Evolutionary conservation across 2,329 filamentous ascomycete genomes (phyloP), one percentile per base, ranked within the genome.

Genomic region (Fusarium sp.): DNA sequence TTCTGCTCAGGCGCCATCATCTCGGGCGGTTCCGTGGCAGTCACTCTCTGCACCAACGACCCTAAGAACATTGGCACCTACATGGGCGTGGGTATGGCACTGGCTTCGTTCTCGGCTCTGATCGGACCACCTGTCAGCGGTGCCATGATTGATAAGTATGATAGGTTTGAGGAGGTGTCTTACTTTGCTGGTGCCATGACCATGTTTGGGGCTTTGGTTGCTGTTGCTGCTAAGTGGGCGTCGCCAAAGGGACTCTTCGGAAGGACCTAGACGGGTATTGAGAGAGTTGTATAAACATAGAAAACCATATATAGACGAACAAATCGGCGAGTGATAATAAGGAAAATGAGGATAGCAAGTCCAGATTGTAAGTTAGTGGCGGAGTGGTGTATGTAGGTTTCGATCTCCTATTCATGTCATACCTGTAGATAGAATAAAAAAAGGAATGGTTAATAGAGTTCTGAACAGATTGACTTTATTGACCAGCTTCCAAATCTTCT

Each of bases 31-130:
- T 82, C 84, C 1, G 84, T 83, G 0, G 84, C 85, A 12, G 75
- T 88, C 12, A 80, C 84, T 8, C 74, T 79, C 24, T 69, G 85
- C 44, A 17, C 61, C 56, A 83, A 53, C 82, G 42, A 74, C 6
- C 55, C 62, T 0, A 66, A 62, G 17, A 63, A 74, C 6, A 49
- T 91, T 33, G 90, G 90, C 1, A 89, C 89, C 0, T 86, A 88
- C 58, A 83, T 88, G 69, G 88, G 88, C 20, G 87, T 88, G 78
- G 84, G 84, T 0, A 82, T 87, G 73, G 82, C 82, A 1, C 59
- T 87, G 5, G 78, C 80, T 5, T 81, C 83, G 0, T 65, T 89
- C 31, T 85, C 83, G 2, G 81, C 80, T 4, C 75, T 90, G 38
- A 80, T 87, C 6, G 87, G 81, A 1, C 77, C 75, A 7, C 78